These are phyloP conservation scores for Pilasporangium apinafurcum DNA, from an alignment of 352 stramenopile species.

Conservation along the genomic window DNA sequence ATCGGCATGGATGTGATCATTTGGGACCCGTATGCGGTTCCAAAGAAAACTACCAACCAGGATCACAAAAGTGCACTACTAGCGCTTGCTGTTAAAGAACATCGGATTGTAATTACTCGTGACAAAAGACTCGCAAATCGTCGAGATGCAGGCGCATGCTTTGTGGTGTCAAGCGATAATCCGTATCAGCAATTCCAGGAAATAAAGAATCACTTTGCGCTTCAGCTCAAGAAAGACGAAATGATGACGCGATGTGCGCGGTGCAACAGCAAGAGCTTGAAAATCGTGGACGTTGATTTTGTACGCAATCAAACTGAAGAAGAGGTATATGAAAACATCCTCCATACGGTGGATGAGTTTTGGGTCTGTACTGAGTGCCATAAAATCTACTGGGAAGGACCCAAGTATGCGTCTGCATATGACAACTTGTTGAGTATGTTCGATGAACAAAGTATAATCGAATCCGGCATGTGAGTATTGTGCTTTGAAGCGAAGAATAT, in stretches of 20 bases:
- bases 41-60: conserved; percentile 17
- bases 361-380: conserved; percentile 58
- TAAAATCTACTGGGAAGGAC: conserved; percentile 75
- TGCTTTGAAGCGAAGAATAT: not conserved
- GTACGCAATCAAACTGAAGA: conserved; percentile 21
- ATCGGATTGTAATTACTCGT: conserved; percentile 46
- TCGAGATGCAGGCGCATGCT: conserved; percentile 41
- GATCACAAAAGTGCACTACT: conserved; percentile 37
- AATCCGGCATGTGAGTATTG: conserved; percentile 8
- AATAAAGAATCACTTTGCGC: conserved; percentile 45
- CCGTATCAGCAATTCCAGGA: conserved; percentile 53
- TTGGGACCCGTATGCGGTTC: conserved; percentile 36
- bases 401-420: conserved; percentile 59
- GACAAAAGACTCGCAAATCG: conserved; percentile 31
- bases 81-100: conserved; percentile 19
- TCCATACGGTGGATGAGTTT: conserved; percentile 18
- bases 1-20: conserved; percentile 73
- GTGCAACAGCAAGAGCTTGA: conserved; percentile 40
- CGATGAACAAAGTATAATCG: not conserved
- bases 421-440: conserved; percentile 31
- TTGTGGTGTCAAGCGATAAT: conserved; percentile 40
- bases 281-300: conserved; percentile 14
- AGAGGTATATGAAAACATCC: conserved; percentile 18
- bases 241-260: conserved; percentile 38
- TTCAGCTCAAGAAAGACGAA: conserved; percentile 22